A percentile compares a stretch with the other conserved stretches of the same genome.
These are phyloP conservation scores for Canna indica DNA, from an alignment of 176 grass and related monocot species.

Conservation along the genomic window DNA sequence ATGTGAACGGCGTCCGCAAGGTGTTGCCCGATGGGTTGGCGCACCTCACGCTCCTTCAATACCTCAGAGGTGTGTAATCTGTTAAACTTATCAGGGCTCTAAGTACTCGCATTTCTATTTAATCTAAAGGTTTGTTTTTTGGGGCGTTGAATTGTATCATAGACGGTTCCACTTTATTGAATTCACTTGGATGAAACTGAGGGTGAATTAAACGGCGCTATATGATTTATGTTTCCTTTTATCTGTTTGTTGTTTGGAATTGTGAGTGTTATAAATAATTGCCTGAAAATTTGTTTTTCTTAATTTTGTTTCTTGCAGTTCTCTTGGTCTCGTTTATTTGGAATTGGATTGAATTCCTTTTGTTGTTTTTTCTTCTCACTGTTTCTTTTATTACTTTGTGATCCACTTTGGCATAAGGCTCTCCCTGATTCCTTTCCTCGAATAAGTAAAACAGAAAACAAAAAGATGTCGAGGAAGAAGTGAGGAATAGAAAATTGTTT, in stretches of 20 bases:
- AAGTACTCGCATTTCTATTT: neutral
- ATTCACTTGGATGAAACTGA: neutral
- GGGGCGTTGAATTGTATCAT: no score
- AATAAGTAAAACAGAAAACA: neutral
- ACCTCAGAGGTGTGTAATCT: constrained; percentile 55
- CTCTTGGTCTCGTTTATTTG: neutral
- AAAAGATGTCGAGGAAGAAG: neutral
- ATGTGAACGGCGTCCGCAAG: constrained; percentile 83
- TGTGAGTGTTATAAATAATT: neutral
- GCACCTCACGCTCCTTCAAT: constrained; percentile 86
- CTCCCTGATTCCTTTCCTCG: neutral
- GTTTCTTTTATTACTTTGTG: neutral
- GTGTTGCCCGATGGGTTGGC: constrained; percentile 79
- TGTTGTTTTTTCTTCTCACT: neutral
- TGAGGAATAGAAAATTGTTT: neutral
- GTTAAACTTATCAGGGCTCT: neutral
- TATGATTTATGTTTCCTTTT: no score
- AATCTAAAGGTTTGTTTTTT: neutral
- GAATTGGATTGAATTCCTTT: neutral
- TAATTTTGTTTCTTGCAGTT: neutral
- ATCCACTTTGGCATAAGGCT: neutral
- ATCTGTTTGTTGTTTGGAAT: neutral
- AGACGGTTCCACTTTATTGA: no score
- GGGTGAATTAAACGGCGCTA: neutral
- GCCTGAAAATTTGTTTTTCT: neutral